phyloP scores from a whole-genome alignment of 495 filamentous ascomycete genomes.

The Penicillium ucsense region DNA sequence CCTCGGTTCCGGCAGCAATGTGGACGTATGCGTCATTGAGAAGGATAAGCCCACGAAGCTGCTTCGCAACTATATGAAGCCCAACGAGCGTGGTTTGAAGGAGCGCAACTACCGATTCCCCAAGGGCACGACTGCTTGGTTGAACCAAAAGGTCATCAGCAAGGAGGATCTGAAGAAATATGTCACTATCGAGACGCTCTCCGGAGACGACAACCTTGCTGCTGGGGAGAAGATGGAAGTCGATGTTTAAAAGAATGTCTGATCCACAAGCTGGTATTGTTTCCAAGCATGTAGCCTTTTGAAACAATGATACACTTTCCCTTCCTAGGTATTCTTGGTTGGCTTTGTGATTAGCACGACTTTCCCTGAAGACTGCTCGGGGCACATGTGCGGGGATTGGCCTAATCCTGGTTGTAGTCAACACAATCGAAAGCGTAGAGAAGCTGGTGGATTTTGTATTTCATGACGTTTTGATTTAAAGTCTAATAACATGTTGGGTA shows the following conservation, averaged over 20 bases:
- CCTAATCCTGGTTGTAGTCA: no score
- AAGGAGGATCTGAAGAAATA: slow-evolving; percentile 92
- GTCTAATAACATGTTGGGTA: not conserved
- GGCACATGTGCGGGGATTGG: no score
- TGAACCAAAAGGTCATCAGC: slow-evolving; percentile 88
- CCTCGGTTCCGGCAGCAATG: slow-evolving; percentile 91
- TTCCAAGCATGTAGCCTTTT: slow-evolving; percentile 8
- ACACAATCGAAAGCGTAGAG: no score
- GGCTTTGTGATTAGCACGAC: no score
- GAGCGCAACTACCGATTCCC: slow-evolving; percentile 84
- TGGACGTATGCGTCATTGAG: slow-evolving; percentile 93
- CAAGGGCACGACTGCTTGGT: slow-evolving; percentile 79
- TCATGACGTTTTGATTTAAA: no score
- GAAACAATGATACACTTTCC: slow-evolving; percentile 13
- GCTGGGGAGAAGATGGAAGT: slow-evolving; percentile 91
- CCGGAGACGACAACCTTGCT: slow-evolving; percentile 43
- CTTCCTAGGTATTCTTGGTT: slow-evolving; percentile 5
- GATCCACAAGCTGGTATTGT: not conserved
- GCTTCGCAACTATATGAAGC: slow-evolving; percentile 81
- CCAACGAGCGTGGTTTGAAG: slow-evolving; percentile 87
- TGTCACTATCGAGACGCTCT: slow-evolving; percentile 81
- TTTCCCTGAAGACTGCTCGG: no score
- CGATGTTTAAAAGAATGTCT: slow-evolving; percentile 47
- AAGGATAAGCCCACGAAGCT: slow-evolving; percentile 79
- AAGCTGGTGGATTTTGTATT: no score